Base-by-base conservation (phyloP, 2,329 filamentous ascomycete species). In the Podosphaera fusca region DNA sequence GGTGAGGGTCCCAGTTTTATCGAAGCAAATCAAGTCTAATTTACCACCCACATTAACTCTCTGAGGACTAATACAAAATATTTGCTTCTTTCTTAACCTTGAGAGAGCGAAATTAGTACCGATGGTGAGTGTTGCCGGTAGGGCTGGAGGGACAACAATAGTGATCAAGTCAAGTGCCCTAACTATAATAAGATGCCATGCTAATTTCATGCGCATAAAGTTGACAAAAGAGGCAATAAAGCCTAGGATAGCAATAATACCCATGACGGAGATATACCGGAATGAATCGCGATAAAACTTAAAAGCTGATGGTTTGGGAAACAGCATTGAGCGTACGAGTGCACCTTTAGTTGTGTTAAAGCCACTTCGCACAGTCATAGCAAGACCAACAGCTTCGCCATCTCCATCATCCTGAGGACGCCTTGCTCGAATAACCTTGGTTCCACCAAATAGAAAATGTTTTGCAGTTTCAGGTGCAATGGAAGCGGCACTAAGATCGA, bases 201-300 rank as follows among this genome's bases (percentile, higher is more conserved):
- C 81, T 55, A 98, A 73, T 55, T 80, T 81, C 12, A 98, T 75
- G 46, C 85, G 81, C 56, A 98, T 73, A 67, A 98, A 98, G 69
- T 98, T 98, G 70, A 94, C 73, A 63, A 98, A 84, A 0, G 92
- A 96, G 0, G 84, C 88, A 30, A 89, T 73, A 66, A 98, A 98
- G 0, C 94, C 92, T 55, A 96, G 69, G 54, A 82, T 71, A 30
- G 92, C 94, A 63, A 98, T 82, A 47, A 81, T 72, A 4, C 79
- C 90, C 92, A 98, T 98, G 59, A 98, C 92, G 3, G 86, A 88
- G 59, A 98, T 96, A 68, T 98, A 98, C 30, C 89, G 81, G 71
- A 98, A 98, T 0, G 90, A 95, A 69, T 98, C 92, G 47, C 87
- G 81, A 69, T 98, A 98, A 68, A 98, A 98, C 65, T 94, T 96